Conservation (phyloP, 805 yeast species). For the Candida awuae region DNA sequence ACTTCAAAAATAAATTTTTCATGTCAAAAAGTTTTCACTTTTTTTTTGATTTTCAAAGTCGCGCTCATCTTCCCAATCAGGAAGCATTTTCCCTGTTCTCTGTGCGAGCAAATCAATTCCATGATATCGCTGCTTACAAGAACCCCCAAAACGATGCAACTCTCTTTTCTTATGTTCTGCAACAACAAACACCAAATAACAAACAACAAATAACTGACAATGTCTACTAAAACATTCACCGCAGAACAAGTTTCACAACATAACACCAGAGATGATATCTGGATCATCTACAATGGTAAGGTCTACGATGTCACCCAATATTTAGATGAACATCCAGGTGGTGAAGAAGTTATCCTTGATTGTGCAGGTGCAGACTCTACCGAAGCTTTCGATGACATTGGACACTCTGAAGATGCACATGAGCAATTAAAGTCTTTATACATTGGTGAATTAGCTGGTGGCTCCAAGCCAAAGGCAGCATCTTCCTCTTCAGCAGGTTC, state of each 20-base stretch:
- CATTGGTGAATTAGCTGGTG: slow-evolving; percentile 72
- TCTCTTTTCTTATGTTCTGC: neutral
- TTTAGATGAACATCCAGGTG: slow-evolving; percentile 68
- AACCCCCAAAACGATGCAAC: no score
- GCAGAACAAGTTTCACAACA: slow-evolving; percentile 66
- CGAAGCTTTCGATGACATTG: slow-evolving; percentile 76
- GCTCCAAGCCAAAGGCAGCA: slow-evolving; percentile 29
- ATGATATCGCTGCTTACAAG: no score
- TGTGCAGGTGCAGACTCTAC: slow-evolving; percentile 78
- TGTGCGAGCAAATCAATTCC: no score
- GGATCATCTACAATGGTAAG: slow-evolving; percentile 77
- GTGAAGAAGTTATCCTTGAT: slow-evolving; percentile 63
- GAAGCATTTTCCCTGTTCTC: no score
- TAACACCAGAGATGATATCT: slow-evolving; percentile 65
- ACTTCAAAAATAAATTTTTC: neutral
- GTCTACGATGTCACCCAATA: slow-evolving; percentile 72
- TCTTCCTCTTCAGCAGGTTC: slow-evolving; percentile 10
- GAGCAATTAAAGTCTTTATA: slow-evolving; percentile 59
- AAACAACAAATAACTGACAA: slow-evolving; percentile 16
- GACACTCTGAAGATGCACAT: slow-evolving; percentile 95
- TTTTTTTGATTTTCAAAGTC: no score
- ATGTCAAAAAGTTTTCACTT: no score
- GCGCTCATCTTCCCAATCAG: no score
- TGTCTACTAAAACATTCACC: slow-evolving; percentile 44
- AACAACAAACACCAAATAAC: neutral